Conservation (phyloP, 495 filamentous ascomycete species). For the Podospora tetraspora region DNA sequence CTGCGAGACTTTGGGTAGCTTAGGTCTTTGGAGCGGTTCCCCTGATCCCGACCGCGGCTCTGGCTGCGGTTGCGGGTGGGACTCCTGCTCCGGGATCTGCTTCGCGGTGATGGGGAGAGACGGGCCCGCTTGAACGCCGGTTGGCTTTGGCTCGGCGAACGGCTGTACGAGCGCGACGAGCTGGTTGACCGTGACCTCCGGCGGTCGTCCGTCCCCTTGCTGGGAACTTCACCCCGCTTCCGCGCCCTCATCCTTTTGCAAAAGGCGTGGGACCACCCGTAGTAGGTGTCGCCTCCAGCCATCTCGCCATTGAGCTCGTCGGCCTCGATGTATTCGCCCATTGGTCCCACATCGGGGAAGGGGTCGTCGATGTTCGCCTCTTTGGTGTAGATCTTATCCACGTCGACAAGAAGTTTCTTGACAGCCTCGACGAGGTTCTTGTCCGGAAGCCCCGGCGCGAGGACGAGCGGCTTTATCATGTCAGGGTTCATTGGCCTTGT, state of each 20-base stretch:
- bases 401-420: slow-evolving; percentile 62
- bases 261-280: slow-evolving; percentile 78
- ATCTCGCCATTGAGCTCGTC: slow-evolving; percentile 59
- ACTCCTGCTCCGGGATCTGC: slow-evolving; percentile 28
- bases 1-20: slow-evolving; percentile 18
- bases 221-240: slow-evolving; percentile 28
- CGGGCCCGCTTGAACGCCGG: slow-evolving; percentile 24
- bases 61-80: slow-evolving; percentile 26
- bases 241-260: slow-evolving; percentile 75
- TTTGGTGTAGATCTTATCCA: slow-evolving; percentile 56
- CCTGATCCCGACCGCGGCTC: not conserved
- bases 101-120: slow-evolving; percentile 18
- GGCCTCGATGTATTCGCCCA: slow-evolving; percentile 62
- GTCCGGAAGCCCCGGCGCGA: slow-evolving; percentile 67
- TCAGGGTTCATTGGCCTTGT: slow-evolving; percentile 64
- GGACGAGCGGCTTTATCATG: slow-evolving; percentile 67
- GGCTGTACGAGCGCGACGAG: slow-evolving; percentile 36
- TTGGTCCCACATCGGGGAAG: slow-evolving; percentile 57
- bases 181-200: slow-evolving; percentile 20
- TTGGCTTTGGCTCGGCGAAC: slow-evolving; percentile 27
- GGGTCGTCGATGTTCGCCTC: slow-evolving; percentile 30
- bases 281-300: slow-evolving; percentile 64
- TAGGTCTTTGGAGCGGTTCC: slow-evolving; percentile 1
- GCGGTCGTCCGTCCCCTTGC: slow-evolving; percentile 8
- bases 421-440: slow-evolving; percentile 59